Percentiles rank a stretch among this genome's conserved stretches.
Evolutionary conservation across 495 filamentous ascomycete genomes (phyloP).

Genomic region (Neurospora sp.): DNA sequence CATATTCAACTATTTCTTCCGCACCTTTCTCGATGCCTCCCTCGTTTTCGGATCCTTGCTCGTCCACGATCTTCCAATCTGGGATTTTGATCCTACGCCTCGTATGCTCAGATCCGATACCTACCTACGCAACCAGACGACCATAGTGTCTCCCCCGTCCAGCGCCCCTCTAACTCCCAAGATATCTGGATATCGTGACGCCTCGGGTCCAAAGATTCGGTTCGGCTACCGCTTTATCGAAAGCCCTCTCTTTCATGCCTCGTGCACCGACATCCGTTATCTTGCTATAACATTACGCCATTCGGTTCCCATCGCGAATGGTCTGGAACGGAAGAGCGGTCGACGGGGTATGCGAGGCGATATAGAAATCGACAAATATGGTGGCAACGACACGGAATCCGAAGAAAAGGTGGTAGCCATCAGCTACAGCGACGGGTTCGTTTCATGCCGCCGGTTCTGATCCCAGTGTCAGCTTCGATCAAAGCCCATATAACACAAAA

Average conservation of each 20-base stretch:
- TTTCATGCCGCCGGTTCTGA: background rate
- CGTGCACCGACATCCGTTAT: background rate
- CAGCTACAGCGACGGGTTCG: background rate
- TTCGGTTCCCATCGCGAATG: background rate
- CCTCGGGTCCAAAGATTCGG: background rate
- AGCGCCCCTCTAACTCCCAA: background rate
- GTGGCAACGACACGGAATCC: background rate
- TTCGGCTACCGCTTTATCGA: background rate
- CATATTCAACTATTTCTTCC: background rate
- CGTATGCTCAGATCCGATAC: background rate
- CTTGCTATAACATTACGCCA: background rate
- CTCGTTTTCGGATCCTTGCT: background rate
- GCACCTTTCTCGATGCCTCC: background rate
- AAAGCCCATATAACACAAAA: background rate
- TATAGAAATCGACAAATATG: background rate
- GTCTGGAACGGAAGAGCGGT: background rate
- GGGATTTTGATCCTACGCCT: background rate
- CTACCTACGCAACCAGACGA: background rate
- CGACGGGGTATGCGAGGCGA: background rate
- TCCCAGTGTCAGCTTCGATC: background rate
- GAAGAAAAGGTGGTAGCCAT: background rate
- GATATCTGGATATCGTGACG: background rate
- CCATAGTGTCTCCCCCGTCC: background rate
- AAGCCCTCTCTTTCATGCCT: background rate
- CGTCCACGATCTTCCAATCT: background rate